phyloP scores from a whole-genome alignment of 345 rosid species.

The Melastoma malabathricum region DNA sequence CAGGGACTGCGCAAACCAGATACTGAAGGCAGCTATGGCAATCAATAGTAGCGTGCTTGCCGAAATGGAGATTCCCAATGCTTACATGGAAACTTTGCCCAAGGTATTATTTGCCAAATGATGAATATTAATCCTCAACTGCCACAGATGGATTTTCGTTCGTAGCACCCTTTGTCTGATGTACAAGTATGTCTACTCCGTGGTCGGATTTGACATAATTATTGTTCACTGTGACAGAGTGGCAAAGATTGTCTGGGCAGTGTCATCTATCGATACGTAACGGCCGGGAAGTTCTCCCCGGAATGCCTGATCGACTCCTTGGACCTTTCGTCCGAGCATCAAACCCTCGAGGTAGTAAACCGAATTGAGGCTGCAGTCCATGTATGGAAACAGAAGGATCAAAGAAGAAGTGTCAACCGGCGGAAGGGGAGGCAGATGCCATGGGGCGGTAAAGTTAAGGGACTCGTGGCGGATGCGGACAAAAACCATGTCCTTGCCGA shows the following conservation, averaged over 20 bases:
- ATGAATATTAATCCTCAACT: too few species aligned
- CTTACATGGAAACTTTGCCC: slow-evolving; percentile 79
- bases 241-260: slow-evolving; percentile 69
- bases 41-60: slow-evolving; percentile 80
- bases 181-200: too few species aligned
- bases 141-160: too few species aligned
- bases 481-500: slow-evolving; percentile 50
- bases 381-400: slow-evolving; percentile 65
- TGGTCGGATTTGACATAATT: too few species aligned
- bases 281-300: slow-evolving; percentile 66
- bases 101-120: slow-evolving; percentile 34
- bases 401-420: slow-evolving; percentile 27
- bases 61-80: slow-evolving; percentile 85
- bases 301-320: slow-evolving; percentile 81
- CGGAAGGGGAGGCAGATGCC: slow-evolving; percentile 35
- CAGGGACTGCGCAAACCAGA: slow-evolving; percentile 83
- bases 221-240: slow-evolving; percentile 4
- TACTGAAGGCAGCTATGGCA: slow-evolving; percentile 96
- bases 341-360: slow-evolving; percentile 68
- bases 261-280: slow-evolving; percentile 60
- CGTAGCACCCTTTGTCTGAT: too few species aligned
- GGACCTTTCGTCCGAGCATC: slow-evolving; percentile 80
- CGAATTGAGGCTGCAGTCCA: slow-evolving; percentile 77
- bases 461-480: slow-evolving; percentile 47
- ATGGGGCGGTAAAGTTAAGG: slow-evolving; percentile 91